A percentile compares a stretch with the other conserved stretches of the same genome.
These are phyloP conservation scores for Ricinus communis DNA, from an alignment of 345 rosid genomes.

Conservation along the genomic window DNA sequence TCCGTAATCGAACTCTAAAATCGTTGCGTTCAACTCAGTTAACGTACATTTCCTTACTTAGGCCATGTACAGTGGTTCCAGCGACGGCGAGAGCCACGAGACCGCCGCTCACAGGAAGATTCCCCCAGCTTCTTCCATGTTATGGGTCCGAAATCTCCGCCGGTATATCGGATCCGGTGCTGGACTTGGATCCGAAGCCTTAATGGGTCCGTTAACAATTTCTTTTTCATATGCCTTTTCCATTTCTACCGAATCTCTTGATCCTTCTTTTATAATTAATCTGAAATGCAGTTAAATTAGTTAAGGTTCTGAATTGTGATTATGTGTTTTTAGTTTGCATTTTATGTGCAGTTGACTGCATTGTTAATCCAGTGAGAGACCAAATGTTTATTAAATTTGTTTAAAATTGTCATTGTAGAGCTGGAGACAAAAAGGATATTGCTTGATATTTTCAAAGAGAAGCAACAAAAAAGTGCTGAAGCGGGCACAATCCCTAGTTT, in stretches of 20 bases:
- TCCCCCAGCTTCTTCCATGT: slow-evolving; percentile 94
- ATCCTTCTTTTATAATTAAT: background rate
- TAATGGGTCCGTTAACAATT: slow-evolving; percentile 63
- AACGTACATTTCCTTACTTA: background rate
- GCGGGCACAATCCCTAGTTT: slow-evolving; percentile 88
- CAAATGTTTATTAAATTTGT: too few species aligned
- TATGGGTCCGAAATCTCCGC: slow-evolving; percentile 91
- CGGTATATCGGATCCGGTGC: slow-evolving; percentile 93
- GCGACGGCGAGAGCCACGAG: slow-evolving; percentile 95
- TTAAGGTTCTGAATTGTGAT: background rate
- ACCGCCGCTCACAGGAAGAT: slow-evolving; percentile 71
- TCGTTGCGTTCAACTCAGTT: slow-evolving; percentile 9
- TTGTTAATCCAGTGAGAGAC: background rate
- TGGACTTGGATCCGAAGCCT: slow-evolving; percentile 97
- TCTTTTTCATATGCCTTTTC: background rate
- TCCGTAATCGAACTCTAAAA: slow-evolving; percentile 11
- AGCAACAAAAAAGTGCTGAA: slow-evolving; percentile 89
- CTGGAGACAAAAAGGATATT: slow-evolving; percentile 95
- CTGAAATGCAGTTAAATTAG: background rate
- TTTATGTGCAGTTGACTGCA: too few species aligned
- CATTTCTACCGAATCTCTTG: background rate
- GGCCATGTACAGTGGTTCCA: slow-evolving; percentile 87
- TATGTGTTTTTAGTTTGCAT: background rate
- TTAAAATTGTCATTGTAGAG: slow-evolving; percentile 59
- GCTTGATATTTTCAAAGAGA: slow-evolving; percentile 97